A percentile compares a stretch with the other conserved stretches of the same genome.
Evolutionary conservation across 176 grass and related monocot genomes (phyloP).

Genomic region (Juncus effusus): DNA sequence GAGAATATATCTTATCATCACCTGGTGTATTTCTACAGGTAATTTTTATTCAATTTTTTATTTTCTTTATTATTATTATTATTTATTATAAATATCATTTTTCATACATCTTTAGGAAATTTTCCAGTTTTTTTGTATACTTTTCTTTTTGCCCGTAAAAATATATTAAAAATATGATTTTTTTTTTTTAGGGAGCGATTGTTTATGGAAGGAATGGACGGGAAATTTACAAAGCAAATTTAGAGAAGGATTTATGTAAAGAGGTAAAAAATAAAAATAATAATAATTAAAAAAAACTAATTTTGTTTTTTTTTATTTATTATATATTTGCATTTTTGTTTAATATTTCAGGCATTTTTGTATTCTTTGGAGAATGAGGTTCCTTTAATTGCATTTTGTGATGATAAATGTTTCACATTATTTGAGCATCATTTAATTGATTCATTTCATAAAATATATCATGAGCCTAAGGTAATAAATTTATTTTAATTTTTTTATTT

Average conservation of each 20-base stretch:
- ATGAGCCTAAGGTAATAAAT: slow-evolving; percentile 64
- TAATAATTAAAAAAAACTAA: slow-evolving; percentile 16
- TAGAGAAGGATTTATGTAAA: slow-evolving; percentile 68
- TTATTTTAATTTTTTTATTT: no score
- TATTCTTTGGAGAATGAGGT: slow-evolving; percentile 76
- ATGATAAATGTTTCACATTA: slow-evolving; percentile 66
- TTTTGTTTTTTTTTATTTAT: slow-evolving; percentile 16
- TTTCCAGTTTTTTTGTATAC: slow-evolving; percentile 12
- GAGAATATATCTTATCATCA: slow-evolving; percentile 55
- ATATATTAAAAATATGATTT: slow-evolving; percentile 15
- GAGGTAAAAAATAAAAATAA: slow-evolving; percentile 37
- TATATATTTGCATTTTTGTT: slow-evolving; percentile 6
- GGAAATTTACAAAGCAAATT: slow-evolving; percentile 61
- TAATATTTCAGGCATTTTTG: slow-evolving; percentile 56
- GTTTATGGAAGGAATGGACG: slow-evolving; percentile 62
- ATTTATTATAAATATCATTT: background rate
- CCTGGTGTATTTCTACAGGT: slow-evolving; percentile 94
- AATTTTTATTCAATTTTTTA: slow-evolving; percentile 16
- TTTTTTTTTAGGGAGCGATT: slow-evolving; percentile 64
- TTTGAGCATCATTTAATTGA: slow-evolving; percentile 70
- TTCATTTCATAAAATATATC: slow-evolving; percentile 45
- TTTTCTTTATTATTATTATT: slow-evolving; percentile 6
- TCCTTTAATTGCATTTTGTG: slow-evolving; percentile 64
- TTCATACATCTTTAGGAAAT: slow-evolving; percentile 63
- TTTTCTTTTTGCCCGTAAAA: background rate